Conservation (phyloP, 2,329 filamentous ascomycete species). For the Chalaropsis thielavioides region DNA sequence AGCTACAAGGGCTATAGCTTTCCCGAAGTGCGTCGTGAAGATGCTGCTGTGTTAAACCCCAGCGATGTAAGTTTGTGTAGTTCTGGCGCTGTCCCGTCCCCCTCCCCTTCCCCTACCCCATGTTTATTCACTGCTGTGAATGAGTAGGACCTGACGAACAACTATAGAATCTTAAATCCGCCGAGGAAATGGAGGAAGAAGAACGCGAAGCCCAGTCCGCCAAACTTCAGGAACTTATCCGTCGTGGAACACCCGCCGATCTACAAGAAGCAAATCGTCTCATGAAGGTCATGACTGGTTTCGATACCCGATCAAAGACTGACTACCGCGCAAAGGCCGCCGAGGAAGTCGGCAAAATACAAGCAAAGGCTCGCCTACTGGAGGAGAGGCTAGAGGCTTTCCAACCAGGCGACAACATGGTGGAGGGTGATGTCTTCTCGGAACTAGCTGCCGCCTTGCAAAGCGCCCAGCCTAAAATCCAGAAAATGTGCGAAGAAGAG, state of each 20-base stretch:
- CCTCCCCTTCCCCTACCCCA: background rate
- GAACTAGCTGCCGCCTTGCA: slow-evolving; percentile 80
- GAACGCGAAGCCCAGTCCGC: slow-evolving; percentile 88
- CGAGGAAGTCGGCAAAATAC: slow-evolving; percentile 85
- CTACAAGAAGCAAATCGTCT: slow-evolving; percentile 91
- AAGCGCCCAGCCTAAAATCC: slow-evolving; percentile 94
- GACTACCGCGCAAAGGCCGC: slow-evolving; percentile 96
- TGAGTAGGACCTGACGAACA: background rate
- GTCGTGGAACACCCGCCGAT: slow-evolving; percentile 79
- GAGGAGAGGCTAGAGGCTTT: slow-evolving; percentile 87
- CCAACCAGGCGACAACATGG: slow-evolving; percentile 64
- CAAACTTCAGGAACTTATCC: slow-evolving; percentile 94
- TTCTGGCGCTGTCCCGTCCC: background rate
- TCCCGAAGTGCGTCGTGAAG: slow-evolving; percentile 78
- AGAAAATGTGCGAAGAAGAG: slow-evolving; percentile 98
- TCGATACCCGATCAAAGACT: slow-evolving; percentile 86
- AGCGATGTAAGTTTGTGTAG: slow-evolving; percentile 59
- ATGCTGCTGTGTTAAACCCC: slow-evolving; percentile 90
- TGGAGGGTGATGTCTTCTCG: slow-evolving; percentile 53
- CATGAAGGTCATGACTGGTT: slow-evolving; percentile 99
- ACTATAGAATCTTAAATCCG: slow-evolving; percentile 73
- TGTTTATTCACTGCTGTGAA: background rate
- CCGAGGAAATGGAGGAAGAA: slow-evolving; percentile 97
- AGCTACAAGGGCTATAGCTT: slow-evolving; percentile 97
- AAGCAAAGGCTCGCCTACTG: slow-evolving; percentile 82